Conservation (phyloP, 139 green algal genomes). For the Chlorella sp. region DNA sequence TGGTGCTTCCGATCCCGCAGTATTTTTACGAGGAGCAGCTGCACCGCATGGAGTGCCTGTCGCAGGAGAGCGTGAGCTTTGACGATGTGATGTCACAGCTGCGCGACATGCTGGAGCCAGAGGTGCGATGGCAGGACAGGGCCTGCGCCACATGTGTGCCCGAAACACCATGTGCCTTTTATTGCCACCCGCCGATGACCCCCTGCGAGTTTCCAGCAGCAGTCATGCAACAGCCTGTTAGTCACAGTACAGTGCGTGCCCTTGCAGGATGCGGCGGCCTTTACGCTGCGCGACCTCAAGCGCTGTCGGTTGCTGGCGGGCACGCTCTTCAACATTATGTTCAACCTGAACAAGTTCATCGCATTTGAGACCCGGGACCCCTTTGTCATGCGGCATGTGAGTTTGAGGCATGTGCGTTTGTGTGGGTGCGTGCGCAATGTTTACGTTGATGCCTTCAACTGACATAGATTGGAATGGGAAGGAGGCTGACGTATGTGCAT, state of each 20-base stretch:
- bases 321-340: slow-evolving; percentile 97
- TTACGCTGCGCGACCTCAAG: slow-evolving; percentile 88
- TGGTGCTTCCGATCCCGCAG: slow-evolving; percentile 13
- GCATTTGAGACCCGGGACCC: slow-evolving; percentile 94
- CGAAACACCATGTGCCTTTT: too few relatives aligned
- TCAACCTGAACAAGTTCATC: slow-evolving; percentile 99
- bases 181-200: too few relatives aligned
- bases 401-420: background rate
- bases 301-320: slow-evolving; percentile 67
- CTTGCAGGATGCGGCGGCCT: slow-evolving; percentile 26
- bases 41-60: slow-evolving; percentile 94
- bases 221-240: too few relatives aligned
- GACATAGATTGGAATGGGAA: background rate
- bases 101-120: slow-evolving; percentile 94
- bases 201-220: too few relatives aligned
- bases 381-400: slow-evolving; percentile 77
- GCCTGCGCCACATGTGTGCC: too few relatives aligned
- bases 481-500: background rate
- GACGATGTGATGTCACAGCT: slow-evolving; percentile 87
- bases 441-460: background rate
- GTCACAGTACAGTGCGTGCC: too few relatives aligned
- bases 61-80: slow-evolving; percentile 34
- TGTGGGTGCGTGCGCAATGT: background rate
- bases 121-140: slow-evolving; percentile 22
- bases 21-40: slow-evolving; percentile 99